Evolutionary conservation across 495 filamentous ascomycete genomes (phyloP).

Genomic region (Cryomyces minteri): DNA sequence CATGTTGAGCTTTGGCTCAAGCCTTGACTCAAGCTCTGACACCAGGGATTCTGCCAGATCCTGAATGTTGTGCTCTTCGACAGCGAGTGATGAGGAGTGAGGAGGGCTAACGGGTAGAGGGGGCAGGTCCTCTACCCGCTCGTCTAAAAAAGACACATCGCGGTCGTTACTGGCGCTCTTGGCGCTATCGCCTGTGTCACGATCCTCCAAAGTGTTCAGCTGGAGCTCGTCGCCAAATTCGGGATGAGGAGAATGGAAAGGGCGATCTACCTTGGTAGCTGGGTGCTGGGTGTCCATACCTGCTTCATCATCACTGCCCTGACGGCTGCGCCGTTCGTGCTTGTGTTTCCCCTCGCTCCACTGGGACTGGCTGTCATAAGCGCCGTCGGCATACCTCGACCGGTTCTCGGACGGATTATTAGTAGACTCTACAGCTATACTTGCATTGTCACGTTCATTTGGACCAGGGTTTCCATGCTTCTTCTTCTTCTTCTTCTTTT

Average conservation of each 20-base stretch:
- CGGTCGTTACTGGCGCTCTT: slow-evolving; percentile 1
- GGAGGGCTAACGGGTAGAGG: slow-evolving; percentile 12
- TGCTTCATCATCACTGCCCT: slow-evolving; percentile 6
- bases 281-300: slow-evolving; percentile 6
- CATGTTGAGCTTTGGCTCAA: too few species aligned
- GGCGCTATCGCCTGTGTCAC: too few species aligned
- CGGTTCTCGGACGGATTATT: too few species aligned
- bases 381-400: too few species aligned
- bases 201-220: slow-evolving; percentile 1
- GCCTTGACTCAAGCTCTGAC: too few species aligned
- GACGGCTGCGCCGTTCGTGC: neutral
- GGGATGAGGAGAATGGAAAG: neutral
- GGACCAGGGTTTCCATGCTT: slow-evolving; percentile 12
- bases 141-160: slow-evolving; percentile 25
- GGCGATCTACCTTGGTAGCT: slow-evolving; percentile 5
- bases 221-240: neutral
- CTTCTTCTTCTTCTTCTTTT: slow-evolving; percentile 15
- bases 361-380: too few species aligned
- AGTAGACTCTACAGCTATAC: too few species aligned
- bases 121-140: slow-evolving; percentile 23
- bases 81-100: too few species aligned
- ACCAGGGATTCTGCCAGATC: too few species aligned
- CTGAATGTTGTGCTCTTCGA: too few species aligned
- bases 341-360: neutral
- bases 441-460: too few species aligned